A percentile compares a stretch with the other conserved stretches of the same genome.
phyloP scores from a whole-genome alignment of 352 stramenopile genomes.

The Phytophthora chlamydospora region DNA sequence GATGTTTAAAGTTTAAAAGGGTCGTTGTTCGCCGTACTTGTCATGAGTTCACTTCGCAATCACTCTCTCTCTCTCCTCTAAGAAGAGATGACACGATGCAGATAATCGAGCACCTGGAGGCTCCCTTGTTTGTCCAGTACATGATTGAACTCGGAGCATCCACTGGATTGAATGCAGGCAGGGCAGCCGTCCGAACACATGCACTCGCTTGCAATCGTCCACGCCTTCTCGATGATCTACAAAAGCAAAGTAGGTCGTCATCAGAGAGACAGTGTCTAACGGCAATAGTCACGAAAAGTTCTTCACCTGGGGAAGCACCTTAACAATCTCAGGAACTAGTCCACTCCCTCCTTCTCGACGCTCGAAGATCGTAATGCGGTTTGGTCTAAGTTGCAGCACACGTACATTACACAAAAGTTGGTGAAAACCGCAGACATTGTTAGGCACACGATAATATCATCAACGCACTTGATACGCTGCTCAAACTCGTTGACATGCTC shows the following conservation, averaged over 20 bases:
- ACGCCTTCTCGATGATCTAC: slow-evolving; percentile 60
- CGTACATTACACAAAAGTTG: background rate
- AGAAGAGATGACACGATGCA: slow-evolving; percentile 28
- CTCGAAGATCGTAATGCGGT: slow-evolving; percentile 91
- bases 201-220: slow-evolving; percentile 79
- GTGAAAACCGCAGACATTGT: background rate
- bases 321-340: slow-evolving; percentile 78
- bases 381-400: slow-evolving; percentile 46
- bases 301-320: slow-evolving; percentile 59
- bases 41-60: too few relatives aligned
- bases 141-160: slow-evolving; percentile 91
- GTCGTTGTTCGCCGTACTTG: too few relatives aligned
- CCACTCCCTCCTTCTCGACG: slow-evolving; percentile 88
- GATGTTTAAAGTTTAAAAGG: too few relatives aligned
- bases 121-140: slow-evolving; percentile 88
- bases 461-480: slow-evolving; percentile 51
- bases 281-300: background rate
- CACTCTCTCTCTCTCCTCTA: background rate
- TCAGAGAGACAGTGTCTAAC: background rate
- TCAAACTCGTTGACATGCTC: slow-evolving; percentile 87
- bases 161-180: slow-evolving; percentile 83
- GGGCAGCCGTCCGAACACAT: slow-evolving; percentile 83
- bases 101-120: slow-evolving; percentile 67
- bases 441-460: background rate
- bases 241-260: background rate